phyloP scores from a whole-genome alignment of 306 rosid genomes.

The Styphnolobium japonicum region DNA sequence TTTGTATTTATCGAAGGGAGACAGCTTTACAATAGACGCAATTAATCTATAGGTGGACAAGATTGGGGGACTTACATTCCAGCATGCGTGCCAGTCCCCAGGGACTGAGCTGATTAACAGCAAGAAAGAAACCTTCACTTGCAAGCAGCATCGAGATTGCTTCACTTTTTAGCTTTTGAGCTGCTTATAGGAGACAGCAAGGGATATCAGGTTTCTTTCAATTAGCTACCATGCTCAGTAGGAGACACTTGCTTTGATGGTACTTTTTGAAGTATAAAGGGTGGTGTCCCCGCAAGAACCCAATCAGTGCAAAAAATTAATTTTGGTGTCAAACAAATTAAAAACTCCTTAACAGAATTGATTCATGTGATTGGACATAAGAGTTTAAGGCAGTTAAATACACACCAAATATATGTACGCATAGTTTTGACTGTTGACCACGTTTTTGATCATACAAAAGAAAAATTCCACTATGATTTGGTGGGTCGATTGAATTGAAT shows the following conservation, averaged over 20 bases:
- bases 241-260: not conserved
- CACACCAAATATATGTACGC: not conserved
- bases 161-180: conserved; percentile 23
- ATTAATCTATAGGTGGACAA: not conserved
- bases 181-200: conserved; percentile 7
- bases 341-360: not conserved
- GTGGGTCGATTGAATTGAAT: not conserved
- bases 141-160: conserved; percentile 27
- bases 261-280: not conserved
- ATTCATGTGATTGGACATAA: not conserved
- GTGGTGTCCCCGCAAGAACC: not conserved
- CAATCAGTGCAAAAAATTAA: not conserved
- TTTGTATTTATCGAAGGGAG: conserved; percentile 4
- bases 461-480: not conserved
- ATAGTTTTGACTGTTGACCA: not conserved
- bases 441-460: no score
- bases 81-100: conserved; percentile 14
- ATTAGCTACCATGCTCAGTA: not conserved
- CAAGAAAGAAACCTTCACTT: conserved; percentile 13
- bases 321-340: not conserved
- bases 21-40: not conserved
- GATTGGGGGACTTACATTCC: not conserved
- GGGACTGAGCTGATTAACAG: not conserved
- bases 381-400: not conserved
- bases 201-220: not conserved